These are phyloP conservation scores for Trametes polyzona DNA, from an alignment of 1,284 basidiomycete species.

Conservation along the genomic window DNA sequence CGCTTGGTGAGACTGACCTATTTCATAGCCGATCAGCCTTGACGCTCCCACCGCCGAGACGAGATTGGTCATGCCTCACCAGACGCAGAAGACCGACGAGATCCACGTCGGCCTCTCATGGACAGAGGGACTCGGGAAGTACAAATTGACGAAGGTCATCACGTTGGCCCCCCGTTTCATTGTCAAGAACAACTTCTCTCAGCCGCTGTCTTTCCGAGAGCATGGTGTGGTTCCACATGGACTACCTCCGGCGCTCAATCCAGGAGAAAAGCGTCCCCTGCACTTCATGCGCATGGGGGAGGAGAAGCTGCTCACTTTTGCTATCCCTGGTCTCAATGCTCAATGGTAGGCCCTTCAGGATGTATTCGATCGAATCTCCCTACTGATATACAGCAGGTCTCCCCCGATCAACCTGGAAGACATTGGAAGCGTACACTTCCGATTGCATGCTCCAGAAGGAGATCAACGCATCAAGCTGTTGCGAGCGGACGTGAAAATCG, in stretches of 20 bases:
- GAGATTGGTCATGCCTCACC: conserved; percentile 77
- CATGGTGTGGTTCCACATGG: conserved; percentile 77
- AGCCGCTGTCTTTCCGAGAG: conserved; percentile 83
- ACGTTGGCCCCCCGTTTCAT: conserved; percentile 92
- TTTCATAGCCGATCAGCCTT: conserved; percentile 74
- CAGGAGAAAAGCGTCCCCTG: conserved; percentile 75
- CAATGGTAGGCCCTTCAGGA: conserved; percentile 68
- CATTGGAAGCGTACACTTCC: conserved; percentile 86
- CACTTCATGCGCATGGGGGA: conserved; percentile 70
- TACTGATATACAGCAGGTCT: conserved; percentile 62
- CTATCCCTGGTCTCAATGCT: conserved; percentile 83
- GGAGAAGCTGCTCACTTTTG: conserved; percentile 80
- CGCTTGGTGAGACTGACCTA: conserved; percentile 7
- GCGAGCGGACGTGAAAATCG: conserved; percentile 83
- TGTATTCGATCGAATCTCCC: neutral
- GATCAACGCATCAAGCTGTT: conserved; percentile 62
- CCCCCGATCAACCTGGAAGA: conserved; percentile 92
- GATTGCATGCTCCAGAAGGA: conserved; percentile 53
- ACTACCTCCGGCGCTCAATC: conserved; percentile 64
- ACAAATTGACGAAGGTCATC: conserved; percentile 95
- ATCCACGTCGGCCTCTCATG: conserved; percentile 92
- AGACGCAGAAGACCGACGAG: conserved; percentile 74
- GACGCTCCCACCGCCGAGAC: conserved; percentile 93
- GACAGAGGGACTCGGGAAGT: conserved; percentile 93
- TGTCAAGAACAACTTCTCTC: conserved; percentile 80